These are phyloP conservation scores for Lactifluus echinatus DNA, from an alignment of 768 basidiomycete species.

Conservation along the genomic window DNA sequence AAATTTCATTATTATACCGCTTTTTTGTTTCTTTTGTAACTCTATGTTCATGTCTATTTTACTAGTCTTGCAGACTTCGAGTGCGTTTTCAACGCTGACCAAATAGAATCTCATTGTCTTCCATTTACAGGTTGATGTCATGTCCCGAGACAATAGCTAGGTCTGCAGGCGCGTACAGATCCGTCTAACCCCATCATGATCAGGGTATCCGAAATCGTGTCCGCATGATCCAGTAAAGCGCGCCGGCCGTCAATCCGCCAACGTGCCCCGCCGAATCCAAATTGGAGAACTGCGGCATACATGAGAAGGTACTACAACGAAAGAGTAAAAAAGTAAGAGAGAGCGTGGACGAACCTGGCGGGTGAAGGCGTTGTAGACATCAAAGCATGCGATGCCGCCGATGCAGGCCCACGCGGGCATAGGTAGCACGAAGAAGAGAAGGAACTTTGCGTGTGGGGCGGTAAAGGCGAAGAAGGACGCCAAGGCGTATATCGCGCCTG, in stretches of 20 bases:
- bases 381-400: conserved; percentile 55
- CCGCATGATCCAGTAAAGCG: conserved; percentile 14
- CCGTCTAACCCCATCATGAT: neutral
- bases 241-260: conserved; percentile 13
- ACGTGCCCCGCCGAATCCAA: conserved; percentile 16
- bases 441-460: conserved; percentile 56
- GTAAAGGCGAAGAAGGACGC: conserved; percentile 67
- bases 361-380: conserved; percentile 36
- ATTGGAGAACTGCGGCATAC: conserved; percentile 1
- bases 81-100: neutral
- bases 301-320: neutral
- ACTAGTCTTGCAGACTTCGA: neutral
- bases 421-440: conserved; percentile 68
- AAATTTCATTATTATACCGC: neutral
- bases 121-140: neutral
- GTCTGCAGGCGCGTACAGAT: neutral
- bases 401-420: conserved; percentile 74
- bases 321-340: neutral
- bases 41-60: conserved; percentile 1
- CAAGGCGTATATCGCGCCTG: conserved; percentile 65
- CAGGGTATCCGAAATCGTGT: conserved; percentile 1
- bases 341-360: conserved; percentile 23
- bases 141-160: neutral
- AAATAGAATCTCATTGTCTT: neutral
- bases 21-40: neutral